Conservation (phyloP, 2,329 filamentous ascomycete genomes). For the Arthrobotrys sphaeroides region DNA sequence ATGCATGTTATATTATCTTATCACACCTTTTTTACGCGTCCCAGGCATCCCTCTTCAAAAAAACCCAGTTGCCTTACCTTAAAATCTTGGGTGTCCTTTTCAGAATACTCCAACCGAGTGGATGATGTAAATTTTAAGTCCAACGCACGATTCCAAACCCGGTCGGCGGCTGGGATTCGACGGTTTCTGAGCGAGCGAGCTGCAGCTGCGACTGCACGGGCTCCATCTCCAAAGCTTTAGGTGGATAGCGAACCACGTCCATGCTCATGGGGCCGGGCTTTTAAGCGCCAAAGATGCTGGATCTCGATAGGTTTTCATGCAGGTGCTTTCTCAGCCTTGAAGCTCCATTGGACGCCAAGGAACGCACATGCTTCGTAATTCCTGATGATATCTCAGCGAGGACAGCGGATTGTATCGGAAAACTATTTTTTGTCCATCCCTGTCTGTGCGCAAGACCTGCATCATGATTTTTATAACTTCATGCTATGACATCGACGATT, state of each 20-base stretch:
- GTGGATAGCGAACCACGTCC: neutral
- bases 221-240: neutral
- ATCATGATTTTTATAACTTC: slow-evolving; percentile 7
- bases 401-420: neutral
- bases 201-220: slow-evolving; percentile 24
- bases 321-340: neutral
- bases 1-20: neutral
- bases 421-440: neutral
- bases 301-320: slow-evolving; percentile 6
- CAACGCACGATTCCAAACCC: neutral
- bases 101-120: neutral
- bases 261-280: neutral
- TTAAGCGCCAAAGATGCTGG: slow-evolving; percentile 18
- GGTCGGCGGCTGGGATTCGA: neutral
- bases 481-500: neutral
- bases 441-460: slow-evolving; percentile 36
- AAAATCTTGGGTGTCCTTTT: neutral
- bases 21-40: neutral
- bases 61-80: neutral
- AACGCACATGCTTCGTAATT: neutral
- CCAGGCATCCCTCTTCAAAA: neutral
- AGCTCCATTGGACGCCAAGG: slow-evolving; percentile 7
- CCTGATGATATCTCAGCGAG: neutral
- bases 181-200: neutral
- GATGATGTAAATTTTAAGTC: neutral